These are phyloP conservation scores for Mariannaea sp. DNA, from an alignment of 2,329 filamentous ascomycete genomes.

Conservation along the genomic window DNA sequence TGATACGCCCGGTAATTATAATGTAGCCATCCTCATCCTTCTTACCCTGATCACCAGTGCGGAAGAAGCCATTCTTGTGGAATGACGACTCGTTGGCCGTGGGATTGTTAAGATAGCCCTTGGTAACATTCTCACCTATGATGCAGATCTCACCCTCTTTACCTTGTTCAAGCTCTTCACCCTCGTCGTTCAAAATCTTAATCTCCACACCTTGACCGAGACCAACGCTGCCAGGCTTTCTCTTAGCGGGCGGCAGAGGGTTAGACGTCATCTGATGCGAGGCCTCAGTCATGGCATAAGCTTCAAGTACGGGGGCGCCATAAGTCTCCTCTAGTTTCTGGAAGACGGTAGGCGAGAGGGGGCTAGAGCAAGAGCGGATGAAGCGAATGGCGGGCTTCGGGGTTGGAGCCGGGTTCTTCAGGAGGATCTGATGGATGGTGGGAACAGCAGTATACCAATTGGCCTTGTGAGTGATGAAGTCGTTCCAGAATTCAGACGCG, in stretches of 20 bases:
- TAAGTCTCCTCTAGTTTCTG: constrained; percentile 77
- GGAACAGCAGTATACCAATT: constrained; percentile 96
- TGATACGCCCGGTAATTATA: constrained; percentile 87
- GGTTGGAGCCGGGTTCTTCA: constrained; percentile 71
- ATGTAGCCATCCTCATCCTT: constrained; percentile 81
- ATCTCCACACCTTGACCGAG: constrained; percentile 83
- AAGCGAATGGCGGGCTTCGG: constrained; percentile 78
- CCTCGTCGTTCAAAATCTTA: constrained; percentile 73
- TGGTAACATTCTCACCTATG: constrained; percentile 79
- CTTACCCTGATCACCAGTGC: constrained; percentile 86
- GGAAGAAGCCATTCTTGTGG: constrained; percentile 78
- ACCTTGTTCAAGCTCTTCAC: constrained; percentile 70
- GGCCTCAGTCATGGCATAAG: constrained; percentile 92
- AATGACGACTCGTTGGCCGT: constrained; percentile 76
- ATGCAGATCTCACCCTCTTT: constrained; percentile 83
- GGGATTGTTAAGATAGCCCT: constrained; percentile 83
- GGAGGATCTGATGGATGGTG: constrained; percentile 87
- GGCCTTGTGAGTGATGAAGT: constrained; percentile 74
- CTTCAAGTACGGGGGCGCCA: constrained; percentile 81
- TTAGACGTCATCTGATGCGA: constrained; percentile 85
- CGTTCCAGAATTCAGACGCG: constrained; percentile 79
- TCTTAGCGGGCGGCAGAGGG: constrained; percentile 70
- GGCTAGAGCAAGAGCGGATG: constrained; percentile 85
- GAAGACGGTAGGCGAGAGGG: constrained; percentile 80
- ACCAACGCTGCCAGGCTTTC: constrained; percentile 82